Conservation (phyloP, 352 stramenopile genomes). For the Pythium dissotocum region DNA sequence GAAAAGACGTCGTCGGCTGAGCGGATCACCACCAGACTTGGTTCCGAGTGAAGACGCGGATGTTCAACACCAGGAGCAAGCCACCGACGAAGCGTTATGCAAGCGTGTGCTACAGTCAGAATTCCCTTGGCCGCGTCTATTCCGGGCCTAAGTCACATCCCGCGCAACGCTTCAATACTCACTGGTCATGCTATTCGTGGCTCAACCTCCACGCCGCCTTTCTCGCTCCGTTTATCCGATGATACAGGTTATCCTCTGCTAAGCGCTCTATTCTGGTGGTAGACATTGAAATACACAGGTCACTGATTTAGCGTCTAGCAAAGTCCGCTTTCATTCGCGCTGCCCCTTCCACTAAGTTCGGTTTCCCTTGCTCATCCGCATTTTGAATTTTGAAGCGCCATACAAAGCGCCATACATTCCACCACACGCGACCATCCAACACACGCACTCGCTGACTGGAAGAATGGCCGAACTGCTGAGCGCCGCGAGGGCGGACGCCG, state of each 20-base stretch:
- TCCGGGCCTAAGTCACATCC: not conserved
- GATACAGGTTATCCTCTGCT: not conserved
- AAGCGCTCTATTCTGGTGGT: not conserved
- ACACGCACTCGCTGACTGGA: not conserved
- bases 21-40: not conserved
- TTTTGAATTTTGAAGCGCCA: not conserved
- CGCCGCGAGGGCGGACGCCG: slow-evolving; percentile 49
- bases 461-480: slow-evolving; percentile 31
- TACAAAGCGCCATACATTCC: not conserved
- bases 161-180: not conserved
- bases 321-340: not conserved
- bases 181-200: not conserved
- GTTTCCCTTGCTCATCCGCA: not conserved
- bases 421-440: too few species aligned
- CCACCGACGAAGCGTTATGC: too few species aligned
- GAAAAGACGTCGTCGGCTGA: not conserved
- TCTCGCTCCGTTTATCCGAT: not conserved
- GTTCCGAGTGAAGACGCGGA: not conserved
- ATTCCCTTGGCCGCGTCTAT: not conserved
- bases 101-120: not conserved
- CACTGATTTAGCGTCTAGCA: not conserved
- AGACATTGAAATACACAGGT: not conserved
- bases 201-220: not conserved
- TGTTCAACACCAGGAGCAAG: too few species aligned
- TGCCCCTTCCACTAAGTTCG: not conserved